A percentile compares a stretch with the other conserved stretches of the same genome.
phyloP scores from a whole-genome alignment of 805 yeast species.

The Candida wancherniae region DNA sequence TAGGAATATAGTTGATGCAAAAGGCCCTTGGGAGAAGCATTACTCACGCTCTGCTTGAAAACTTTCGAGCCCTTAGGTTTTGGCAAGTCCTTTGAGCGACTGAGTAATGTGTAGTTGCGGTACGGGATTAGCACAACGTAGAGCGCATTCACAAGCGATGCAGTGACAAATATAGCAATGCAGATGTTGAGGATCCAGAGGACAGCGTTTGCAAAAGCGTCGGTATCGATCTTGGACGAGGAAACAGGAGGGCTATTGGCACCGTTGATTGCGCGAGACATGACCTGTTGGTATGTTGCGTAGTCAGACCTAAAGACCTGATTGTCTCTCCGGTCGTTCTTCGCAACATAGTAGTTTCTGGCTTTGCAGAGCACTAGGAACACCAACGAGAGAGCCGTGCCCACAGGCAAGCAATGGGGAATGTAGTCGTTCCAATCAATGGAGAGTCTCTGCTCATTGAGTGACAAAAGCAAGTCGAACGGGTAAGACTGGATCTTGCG shows the following conservation, averaged over 20 bases:
- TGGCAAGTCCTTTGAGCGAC: conserved; percentile 17
- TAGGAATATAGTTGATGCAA: conserved; percentile 10
- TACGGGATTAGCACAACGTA: conserved; percentile 16
- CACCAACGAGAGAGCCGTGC: conserved; percentile 18
- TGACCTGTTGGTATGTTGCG: conserved; percentile 30
- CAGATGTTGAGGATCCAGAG: conserved; percentile 17
- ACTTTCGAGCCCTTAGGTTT: conserved; percentile 27
- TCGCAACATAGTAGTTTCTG: conserved; percentile 22
- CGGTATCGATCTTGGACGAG: conserved; percentile 3
- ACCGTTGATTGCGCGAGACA: conserved; percentile 14
- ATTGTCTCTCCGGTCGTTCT: conserved; percentile 26
- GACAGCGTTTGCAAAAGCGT: conserved; percentile 10
- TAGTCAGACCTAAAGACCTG: conserved; percentile 32
- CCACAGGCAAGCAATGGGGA: conserved; percentile 29
- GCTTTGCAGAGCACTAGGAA: conserved; percentile 21
- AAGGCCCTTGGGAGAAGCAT: conserved; percentile 9
- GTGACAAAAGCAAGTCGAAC: conserved; percentile 31
- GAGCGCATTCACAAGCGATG: conserved; percentile 16
- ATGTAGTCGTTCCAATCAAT: conserved; percentile 41
- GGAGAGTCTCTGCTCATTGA: conserved; percentile 33
- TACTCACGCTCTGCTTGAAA: conserved; percentile 12
- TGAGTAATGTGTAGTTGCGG: conserved; percentile 30
- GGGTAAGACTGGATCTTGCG: conserved; percentile 32
- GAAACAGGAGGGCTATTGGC: conserved; percentile 2
- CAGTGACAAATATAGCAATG: conserved; percentile 11